Evolutionary conservation across 1,284 basidiomycete species (phyloP), one percentile per base, ranked within the genome.

Genomic region (Austropuccinia psidii): DNA sequence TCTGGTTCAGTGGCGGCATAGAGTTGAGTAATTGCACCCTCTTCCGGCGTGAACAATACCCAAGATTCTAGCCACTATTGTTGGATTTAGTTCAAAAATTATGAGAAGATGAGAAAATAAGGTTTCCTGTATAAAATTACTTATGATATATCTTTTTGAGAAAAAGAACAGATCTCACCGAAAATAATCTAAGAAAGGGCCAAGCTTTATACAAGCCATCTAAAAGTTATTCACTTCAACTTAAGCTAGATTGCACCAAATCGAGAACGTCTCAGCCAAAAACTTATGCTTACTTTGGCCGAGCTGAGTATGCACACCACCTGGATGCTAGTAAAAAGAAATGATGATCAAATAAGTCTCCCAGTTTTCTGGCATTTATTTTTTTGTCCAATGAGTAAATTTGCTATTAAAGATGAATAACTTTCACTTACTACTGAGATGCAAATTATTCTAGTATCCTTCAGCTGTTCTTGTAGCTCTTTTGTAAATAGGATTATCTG

Each of bases 401-500:
- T 4, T 33, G 7, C 3, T 31, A n/a, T 31, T 13, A 13, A 47
- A n/a, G 17, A 35, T 33, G n/a, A 21, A 3, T 13, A 68, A 43
- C 29, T 52, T 35, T 15, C n/a, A 24, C 66, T 41, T 27, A 67
- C 65, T 19, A 49, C 19, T 29, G 67, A 69, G 17, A 54, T 57
- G 27, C 67, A 69, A 39, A 72, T 60, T n/a, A 61, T 72, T 52
- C 47, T 47, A 27, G 41, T 50, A 33, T 72, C 55, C 6, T 49
- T 49, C 33, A 72, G 33, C 11, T 29, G 57, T 58, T 50, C 50
- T 47, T 72, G 57, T 15, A 72, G 49, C 55, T 60, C 55, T 21
- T 72, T 57, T 2, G 55, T 72, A 29, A 72, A 61, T 21, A 72
- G 41, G 21, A 72, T 72, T 27, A 61, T 72, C 69, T 72, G 21